Evolutionary conservation across 2,329 filamentous ascomycete species (phyloP).

Genomic region (Metarhizium guizhouense): DNA sequence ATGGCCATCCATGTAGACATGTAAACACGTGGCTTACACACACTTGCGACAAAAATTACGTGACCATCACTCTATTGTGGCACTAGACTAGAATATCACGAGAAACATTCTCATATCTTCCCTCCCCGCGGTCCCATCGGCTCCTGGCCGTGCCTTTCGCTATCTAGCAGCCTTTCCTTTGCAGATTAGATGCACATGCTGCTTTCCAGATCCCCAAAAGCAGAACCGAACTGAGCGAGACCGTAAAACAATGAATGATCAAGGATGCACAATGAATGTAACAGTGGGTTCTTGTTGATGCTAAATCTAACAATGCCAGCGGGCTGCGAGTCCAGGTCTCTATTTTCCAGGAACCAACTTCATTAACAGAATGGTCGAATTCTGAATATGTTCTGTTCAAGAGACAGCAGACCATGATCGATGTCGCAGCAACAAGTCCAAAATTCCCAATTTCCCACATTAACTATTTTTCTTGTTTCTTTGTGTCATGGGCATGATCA

Average conservation of each 20-base stretch:
- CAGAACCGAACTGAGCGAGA: background rate
- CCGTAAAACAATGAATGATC: background rate
- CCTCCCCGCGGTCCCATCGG: conserved; percentile 4
- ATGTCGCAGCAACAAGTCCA: background rate
- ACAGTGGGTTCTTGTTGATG: background rate
- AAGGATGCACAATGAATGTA: conserved; percentile 5
- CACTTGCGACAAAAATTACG: background rate
- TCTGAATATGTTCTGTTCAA: background rate
- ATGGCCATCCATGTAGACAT: no score
- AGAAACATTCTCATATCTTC: conserved; percentile 5
- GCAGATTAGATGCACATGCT: background rate
- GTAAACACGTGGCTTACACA: background rate
- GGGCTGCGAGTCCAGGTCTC: conserved; percentile 1
- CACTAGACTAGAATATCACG: conserved; percentile 20
- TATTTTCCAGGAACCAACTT: background rate
- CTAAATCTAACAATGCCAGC: background rate
- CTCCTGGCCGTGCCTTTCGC: conserved; percentile 5
- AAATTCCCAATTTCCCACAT: background rate
- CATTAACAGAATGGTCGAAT: background rate
- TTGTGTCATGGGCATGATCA: background rate
- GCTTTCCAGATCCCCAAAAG: background rate
- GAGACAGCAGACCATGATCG: background rate
- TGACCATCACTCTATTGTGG: conserved; percentile 19
- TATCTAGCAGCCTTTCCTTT: conserved; percentile 9
- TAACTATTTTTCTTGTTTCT: conserved; percentile 1